These are phyloP conservation scores for Tetraselmis striata DNA, from an alignment of 139 green algal species.

Conservation along the genomic window DNA sequence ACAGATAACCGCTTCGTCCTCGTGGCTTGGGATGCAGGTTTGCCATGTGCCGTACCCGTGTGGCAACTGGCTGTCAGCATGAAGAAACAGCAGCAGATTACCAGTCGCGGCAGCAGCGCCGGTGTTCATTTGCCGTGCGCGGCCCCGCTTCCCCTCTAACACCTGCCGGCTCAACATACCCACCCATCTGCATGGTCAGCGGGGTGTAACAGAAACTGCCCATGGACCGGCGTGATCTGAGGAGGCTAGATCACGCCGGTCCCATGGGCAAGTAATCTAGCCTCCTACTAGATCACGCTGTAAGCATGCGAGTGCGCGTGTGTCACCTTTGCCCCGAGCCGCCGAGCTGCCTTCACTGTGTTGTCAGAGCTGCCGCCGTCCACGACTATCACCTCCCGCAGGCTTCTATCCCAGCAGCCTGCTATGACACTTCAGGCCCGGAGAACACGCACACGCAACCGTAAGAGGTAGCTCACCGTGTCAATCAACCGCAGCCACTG, in stretches of 20 bases:
- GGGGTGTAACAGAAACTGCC: too few species aligned
- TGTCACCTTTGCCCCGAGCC: background rate
- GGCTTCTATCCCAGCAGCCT: background rate
- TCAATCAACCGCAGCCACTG: background rate
- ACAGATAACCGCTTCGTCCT: too few species aligned
- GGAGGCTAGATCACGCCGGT: too few species aligned
- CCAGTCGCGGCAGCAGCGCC: background rate
- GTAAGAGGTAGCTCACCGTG: too few species aligned
- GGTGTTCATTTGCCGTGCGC: background rate
- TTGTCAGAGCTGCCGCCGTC: conserved; percentile 26
- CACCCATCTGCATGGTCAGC: background rate
- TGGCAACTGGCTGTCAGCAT: conserved; percentile 5
- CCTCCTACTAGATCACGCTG: too few species aligned
- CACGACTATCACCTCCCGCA: conserved; percentile 27
- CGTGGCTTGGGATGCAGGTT: background rate
- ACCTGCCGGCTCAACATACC: background rate
- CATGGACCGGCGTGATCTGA: too few species aligned
- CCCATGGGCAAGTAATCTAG: too few species aligned
- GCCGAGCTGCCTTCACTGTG: conserved; percentile 4
- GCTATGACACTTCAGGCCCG: background rate
- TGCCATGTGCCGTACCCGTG: background rate
- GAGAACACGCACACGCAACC: too few species aligned
- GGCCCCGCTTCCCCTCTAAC: background rate
- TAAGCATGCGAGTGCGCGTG: background rate
- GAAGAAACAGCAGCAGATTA: conserved; percentile 5